phyloP scores from a whole-genome alignment of 495 filamentous ascomycete species.

The Immersiella caudata region DNA sequence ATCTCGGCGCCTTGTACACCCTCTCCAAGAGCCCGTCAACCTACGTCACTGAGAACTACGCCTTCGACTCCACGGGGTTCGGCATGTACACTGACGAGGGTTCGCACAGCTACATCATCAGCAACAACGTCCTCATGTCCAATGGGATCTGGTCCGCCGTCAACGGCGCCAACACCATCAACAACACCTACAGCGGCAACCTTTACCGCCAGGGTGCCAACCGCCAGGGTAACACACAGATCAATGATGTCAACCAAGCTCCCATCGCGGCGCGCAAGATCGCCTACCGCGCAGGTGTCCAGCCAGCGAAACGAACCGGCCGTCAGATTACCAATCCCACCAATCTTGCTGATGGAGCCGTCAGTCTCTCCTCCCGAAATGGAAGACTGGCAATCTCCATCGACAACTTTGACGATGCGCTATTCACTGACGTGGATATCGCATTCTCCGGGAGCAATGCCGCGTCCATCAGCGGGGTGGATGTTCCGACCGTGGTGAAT shows the following conservation, averaged over 20 bases:
- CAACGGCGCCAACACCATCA: constrained; percentile 18
- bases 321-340: constrained; percentile 5
- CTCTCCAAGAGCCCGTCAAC: constrained; percentile 12
- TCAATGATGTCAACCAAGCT: not conserved
- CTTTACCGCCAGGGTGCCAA: not conserved
- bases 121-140: constrained; percentile 10
- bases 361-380: not conserved
- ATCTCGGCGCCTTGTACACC: constrained; percentile 19
- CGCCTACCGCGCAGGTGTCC: constrained; percentile 18
- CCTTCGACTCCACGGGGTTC: constrained; percentile 12
- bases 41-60: constrained; percentile 13
- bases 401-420: constrained; percentile 18
- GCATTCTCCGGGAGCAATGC: not conserved
- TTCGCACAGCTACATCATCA: constrained; percentile 15
- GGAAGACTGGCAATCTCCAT: constrained; percentile 1
- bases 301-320: constrained; percentile 1
- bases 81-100: constrained; percentile 21
- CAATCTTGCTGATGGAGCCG: not conserved
- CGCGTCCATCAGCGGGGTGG: not conserved
- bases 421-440: constrained; percentile 6
- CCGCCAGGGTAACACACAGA: constrained; percentile 7
- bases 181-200: constrained; percentile 16
- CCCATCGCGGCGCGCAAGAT: not conserved
- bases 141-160: constrained; percentile 12
- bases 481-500: not conserved